These are phyloP conservation scores for Huntiella savannae DNA, from an alignment of 2,329 filamentous ascomycete genomes.

Conservation along the genomic window DNA sequence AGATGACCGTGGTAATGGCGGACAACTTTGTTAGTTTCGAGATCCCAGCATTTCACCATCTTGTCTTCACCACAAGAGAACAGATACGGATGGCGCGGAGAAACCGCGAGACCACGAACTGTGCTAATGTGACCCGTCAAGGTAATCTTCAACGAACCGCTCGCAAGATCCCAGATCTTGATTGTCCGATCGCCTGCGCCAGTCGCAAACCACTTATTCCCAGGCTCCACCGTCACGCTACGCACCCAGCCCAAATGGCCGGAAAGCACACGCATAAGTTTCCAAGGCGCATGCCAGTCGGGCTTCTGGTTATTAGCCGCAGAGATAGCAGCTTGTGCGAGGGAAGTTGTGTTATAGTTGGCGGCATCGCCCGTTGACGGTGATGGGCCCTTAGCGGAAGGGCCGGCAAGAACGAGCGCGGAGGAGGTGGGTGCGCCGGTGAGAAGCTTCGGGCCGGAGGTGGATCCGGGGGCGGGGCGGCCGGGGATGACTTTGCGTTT, in stretches of 20 bases:
- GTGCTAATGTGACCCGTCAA: slow-evolving; percentile 89
- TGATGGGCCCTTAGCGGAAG: neutral
- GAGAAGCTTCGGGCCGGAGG: slow-evolving; percentile 18
- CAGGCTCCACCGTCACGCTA: slow-evolving; percentile 74
- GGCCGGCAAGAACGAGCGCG: slow-evolving; percentile 1
- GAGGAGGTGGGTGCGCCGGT: slow-evolving; percentile 20
- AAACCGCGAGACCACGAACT: slow-evolving; percentile 79
- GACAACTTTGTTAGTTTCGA: slow-evolving; percentile 99
- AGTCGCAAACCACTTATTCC: slow-evolving; percentile 94
- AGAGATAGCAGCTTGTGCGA: slow-evolving; percentile 16
- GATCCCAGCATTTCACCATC: slow-evolving; percentile 99
- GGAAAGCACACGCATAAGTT: slow-evolving; percentile 91
- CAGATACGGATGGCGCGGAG: slow-evolving; percentile 81
- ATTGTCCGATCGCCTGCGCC: slow-evolving; percentile 91
- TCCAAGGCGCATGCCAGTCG: slow-evolving; percentile 96
- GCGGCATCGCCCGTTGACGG: neutral
- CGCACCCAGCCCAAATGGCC: slow-evolving; percentile 94
- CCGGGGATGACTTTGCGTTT: slow-evolving; percentile 8
- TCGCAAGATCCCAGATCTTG: slow-evolving; percentile 95
- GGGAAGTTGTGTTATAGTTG: slow-evolving; percentile 11
- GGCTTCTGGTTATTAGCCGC: slow-evolving; percentile 39
- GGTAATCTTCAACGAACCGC: slow-evolving; percentile 65
- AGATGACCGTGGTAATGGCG: slow-evolving; percentile 94
- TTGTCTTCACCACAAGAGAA: slow-evolving; percentile 98
- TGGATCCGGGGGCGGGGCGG: slow-evolving; percentile 10